phyloP scores from a whole-genome alignment of 306 rosid genomes.

The Arachis stenosperma region DNA sequence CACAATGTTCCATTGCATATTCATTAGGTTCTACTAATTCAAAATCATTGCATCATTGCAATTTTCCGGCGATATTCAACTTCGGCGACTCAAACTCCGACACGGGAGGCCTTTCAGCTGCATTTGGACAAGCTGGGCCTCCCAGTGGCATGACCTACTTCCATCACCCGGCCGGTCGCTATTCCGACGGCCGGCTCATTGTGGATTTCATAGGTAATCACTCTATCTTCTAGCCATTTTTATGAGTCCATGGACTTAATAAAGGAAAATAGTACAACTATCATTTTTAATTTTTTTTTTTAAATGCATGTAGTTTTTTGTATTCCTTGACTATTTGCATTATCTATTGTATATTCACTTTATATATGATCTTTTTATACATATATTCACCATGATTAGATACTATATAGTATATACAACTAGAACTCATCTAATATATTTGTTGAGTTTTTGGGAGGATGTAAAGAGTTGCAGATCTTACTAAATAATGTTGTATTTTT shows the following conservation, averaged over 20 bases:
- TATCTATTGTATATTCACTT: not conserved
- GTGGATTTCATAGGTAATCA: constrained; percentile 66
- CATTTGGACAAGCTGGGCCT: constrained; percentile 73
- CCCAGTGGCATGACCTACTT: constrained; percentile 67
- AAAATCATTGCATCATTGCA: constrained; percentile 38
- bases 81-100: constrained; percentile 93
- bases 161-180: constrained; percentile 68
- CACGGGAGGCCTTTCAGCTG: constrained; percentile 93
- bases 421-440: no score
- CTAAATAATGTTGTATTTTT: not conserved
- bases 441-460: not conserved
- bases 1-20: constrained; percentile 24
- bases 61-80: constrained; percentile 84
- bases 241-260: no score
- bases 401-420: no score
- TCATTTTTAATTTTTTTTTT: no score
- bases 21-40: constrained; percentile 18
- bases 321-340: not conserved
- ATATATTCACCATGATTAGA: no score
- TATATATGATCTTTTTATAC: not conserved
- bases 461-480: not conserved
- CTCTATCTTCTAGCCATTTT: no score
- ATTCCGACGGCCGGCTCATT: constrained; percentile 72
- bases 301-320: no score
- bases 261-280: no score